These are phyloP conservation scores for Chytridiales sp. DNA, from an alignment of 371 early-diverging fungal genomes.

Conservation along the genomic window DNA sequence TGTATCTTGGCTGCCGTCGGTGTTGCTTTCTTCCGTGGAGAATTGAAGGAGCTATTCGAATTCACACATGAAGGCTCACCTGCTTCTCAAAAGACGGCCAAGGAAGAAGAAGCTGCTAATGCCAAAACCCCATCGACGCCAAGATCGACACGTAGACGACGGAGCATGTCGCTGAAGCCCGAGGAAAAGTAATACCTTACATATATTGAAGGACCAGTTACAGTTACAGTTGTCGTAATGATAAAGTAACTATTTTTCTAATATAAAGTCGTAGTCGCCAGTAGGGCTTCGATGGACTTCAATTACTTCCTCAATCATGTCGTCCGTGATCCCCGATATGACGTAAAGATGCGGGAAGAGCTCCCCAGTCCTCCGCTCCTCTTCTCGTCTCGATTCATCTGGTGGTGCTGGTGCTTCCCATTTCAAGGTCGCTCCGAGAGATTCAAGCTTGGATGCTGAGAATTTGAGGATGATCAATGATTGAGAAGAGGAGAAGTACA, in stretches of 20 bases:
- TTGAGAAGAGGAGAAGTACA: background rate
- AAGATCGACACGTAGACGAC: no score
- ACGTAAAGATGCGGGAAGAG: constrained; percentile 15
- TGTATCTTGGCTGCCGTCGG: constrained; percentile 84
- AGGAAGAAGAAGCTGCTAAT: constrained; percentile 7
- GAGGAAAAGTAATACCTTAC: no score
- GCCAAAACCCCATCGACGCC: no score
- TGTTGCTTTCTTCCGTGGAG: constrained; percentile 80
- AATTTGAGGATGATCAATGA: background rate
- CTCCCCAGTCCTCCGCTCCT: constrained; percentile 40
- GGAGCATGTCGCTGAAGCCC: no score
- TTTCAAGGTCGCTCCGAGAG: constrained; percentile 5
- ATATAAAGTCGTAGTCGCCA: no score
- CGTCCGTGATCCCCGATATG: no score
- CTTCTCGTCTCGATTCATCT: background rate
- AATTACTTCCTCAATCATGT: no score
- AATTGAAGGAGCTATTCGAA: constrained; percentile 75
- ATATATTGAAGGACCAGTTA: no score
- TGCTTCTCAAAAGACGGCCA: constrained; percentile 51
- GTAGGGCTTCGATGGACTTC: no score
- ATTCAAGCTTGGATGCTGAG: constrained; percentile 48
- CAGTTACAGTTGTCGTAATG: no score
- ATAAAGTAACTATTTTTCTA: no score
- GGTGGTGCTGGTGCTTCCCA: background rate
- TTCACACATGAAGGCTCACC: constrained; percentile 63